A percentile compares a stretch with the other conserved stretches of the same genome.
Conservation (phyloP, 2,329 filamentous ascomycete genomes). For the Ophiocordyceps camponoti-rufipedis region DNA sequence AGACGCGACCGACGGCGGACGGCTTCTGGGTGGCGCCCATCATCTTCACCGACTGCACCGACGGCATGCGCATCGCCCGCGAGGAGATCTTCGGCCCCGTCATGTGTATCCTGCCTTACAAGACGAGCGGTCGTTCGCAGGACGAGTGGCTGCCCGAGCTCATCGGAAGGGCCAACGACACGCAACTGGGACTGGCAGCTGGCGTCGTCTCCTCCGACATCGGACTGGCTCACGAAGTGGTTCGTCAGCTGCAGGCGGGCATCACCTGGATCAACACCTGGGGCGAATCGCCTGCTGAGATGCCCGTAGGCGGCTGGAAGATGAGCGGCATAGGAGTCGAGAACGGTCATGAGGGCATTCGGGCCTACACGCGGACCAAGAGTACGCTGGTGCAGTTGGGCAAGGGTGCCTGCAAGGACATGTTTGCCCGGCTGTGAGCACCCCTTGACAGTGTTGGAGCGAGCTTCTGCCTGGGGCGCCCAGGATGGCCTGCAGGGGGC, state of each 20-base stretch:
- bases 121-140: conserved; percentile 18
- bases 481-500: background rate
- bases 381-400: conserved; percentile 75
- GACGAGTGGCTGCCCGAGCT: conserved; percentile 42
- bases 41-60: conserved; percentile 71
- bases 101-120: conserved; percentile 63
- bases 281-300: conserved; percentile 84
- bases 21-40: conserved; percentile 81
- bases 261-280: conserved; percentile 90
- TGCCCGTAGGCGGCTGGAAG: conserved; percentile 89
- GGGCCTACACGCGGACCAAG: conserved; percentile 73
- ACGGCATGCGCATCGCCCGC: conserved; percentile 58
- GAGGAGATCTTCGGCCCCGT: conserved; percentile 88
- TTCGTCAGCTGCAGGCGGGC: conserved; percentile 56
- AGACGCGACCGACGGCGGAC: conserved; percentile 26
- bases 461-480: too few species aligned
- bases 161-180: conserved; percentile 56
- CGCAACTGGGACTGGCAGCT: conserved; percentile 61
- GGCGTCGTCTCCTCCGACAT: conserved; percentile 68
- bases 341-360: conserved; percentile 63
- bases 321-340: conserved; percentile 75
- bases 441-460: background rate
- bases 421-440: conserved; percentile 50
- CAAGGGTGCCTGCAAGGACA: conserved; percentile 38
- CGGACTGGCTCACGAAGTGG: conserved; percentile 52